A percentile compares a stretch with the other conserved stretches of the same genome.
Evolutionary conservation across 345 rosid genomes (phyloP).

Genomic region (Arabis alpina): DNA sequence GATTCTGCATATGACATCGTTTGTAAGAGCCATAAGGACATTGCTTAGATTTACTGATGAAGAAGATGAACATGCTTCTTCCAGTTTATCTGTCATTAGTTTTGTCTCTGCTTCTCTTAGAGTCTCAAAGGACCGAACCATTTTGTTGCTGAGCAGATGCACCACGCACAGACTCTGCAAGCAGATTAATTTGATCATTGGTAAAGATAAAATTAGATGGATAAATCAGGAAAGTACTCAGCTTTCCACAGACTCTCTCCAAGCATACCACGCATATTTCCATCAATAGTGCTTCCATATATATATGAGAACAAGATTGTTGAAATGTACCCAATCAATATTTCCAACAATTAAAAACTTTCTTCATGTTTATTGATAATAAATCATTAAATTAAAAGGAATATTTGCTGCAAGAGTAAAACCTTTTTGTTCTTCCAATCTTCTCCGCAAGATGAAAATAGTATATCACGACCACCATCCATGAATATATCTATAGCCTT

Average conservation of each 20-base stretch:
- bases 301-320: too few relatives aligned
- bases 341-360: too few relatives aligned
- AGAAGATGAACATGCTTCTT: slow-evolving; percentile 26
- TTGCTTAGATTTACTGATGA: slow-evolving; percentile 48
- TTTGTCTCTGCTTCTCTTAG: slow-evolving; percentile 52
- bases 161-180: slow-evolving; percentile 47
- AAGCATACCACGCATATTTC: too few relatives aligned
- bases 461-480: slow-evolving; percentile 42
- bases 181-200: too few relatives aligned
- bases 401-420: background rate
- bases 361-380: too few relatives aligned
- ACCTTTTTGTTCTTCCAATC: slow-evolving; percentile 62
- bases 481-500: slow-evolving; percentile 30
- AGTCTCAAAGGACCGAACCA: slow-evolving; percentile 41
- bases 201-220: too few relatives aligned
- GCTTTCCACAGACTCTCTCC: too few relatives aligned
- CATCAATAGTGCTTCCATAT: too few relatives aligned
- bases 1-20: slow-evolving; percentile 52
- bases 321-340: too few relatives aligned
- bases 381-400: too few relatives aligned
- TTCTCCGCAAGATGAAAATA: slow-evolving; percentile 55
- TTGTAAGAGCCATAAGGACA: slow-evolving; percentile 33
- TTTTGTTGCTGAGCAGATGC: slow-evolving; percentile 49
- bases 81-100: slow-evolving; percentile 36
- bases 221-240: too few relatives aligned